Base-by-base conservation (phyloP, 148 eudicot genomes). In the Polygonum maritimum region DNA sequence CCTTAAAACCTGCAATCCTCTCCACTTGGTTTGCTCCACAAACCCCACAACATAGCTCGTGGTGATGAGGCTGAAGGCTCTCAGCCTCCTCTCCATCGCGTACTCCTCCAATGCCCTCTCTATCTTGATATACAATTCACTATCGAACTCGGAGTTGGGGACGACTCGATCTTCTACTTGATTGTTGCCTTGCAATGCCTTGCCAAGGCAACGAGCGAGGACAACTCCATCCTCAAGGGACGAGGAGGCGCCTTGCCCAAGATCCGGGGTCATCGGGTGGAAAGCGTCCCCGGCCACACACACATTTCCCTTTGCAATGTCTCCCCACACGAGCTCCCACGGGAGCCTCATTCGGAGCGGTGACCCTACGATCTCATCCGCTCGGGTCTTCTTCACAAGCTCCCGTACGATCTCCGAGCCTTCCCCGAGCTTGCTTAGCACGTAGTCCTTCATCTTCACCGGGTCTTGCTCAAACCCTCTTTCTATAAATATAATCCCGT, bases 81-180 rank as follows among this genome's bases (percentile, higher is more conserved):
- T 85, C 91, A 87, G 84, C 69, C 48, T 82, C 65, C 89, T 79
- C 62, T 86, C 82, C 31, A 58, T 71, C 0, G 82, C 86, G 57
- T 55, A 88, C 35, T 76, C 74, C 63, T 76, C 74, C 48, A 88
- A 57, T 38, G 82, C 81, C 26, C 0, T 76, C 77, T 84, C 82
- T 63, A 78, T 80, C 83, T 39, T 39, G 41, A 39, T 39, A 39
- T 39, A 2, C 6, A 39, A 39, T 39, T 2, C 6, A 5, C 63
- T 82, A 60, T 73, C 40, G 51, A 52, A 54, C 33, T 84, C 83
- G 9, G 72, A 81, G 16, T 52, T 22, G 7, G 67, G 80, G 21
- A 10, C 41, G 4, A 57, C 80, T 55, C 48, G 35, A n/a, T 21
- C 21, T 0, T 36, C 41, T 39, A 39, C 41, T 26, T 26, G 31